phyloP scores from a whole-genome alignment of 768 basidiomycete species.

The Agrocybe pediades region DNA sequence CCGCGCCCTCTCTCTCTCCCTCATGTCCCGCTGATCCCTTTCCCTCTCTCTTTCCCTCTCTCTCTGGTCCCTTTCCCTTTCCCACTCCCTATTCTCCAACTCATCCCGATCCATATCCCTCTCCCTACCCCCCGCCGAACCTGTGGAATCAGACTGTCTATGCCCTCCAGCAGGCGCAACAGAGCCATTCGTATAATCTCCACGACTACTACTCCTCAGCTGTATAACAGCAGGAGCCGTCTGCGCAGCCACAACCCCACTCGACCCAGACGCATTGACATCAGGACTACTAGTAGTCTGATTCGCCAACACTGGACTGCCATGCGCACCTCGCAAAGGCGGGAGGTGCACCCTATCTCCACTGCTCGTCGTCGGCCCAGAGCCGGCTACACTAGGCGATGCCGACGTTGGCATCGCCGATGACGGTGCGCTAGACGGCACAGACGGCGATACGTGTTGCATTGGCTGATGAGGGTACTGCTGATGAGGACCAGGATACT shows the following conservation, averaged over 20 bases:
- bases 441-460: background rate
- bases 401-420: slow-evolving; percentile 32
- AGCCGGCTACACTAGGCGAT: slow-evolving; percentile 49
- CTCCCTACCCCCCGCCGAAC: slow-evolving; percentile 18
- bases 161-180: slow-evolving; percentile 8
- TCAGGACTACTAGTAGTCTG: background rate
- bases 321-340: background rate
- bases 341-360: background rate
- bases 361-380: background rate
- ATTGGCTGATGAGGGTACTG: background rate
- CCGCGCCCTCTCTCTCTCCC: slow-evolving; percentile 20
- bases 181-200: slow-evolving; percentile 25
- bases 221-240: slow-evolving; percentile 33
- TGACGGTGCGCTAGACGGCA: background rate
- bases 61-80: slow-evolving; percentile 10
- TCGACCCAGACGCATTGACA: background rate
- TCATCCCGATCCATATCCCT: slow-evolving; percentile 20
- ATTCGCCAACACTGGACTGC: background rate
- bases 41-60: slow-evolving; percentile 19
- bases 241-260: too few species aligned
- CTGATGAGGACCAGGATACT: slow-evolving; percentile 12
- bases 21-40: slow-evolving; percentile 17
- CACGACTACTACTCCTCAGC: slow-evolving; percentile 34
- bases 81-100: background rate
- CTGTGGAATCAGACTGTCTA: too few species aligned